Evolutionary conservation across 176 grass and related monocot genomes (phyloP).

Genomic region (Eragrostis curvula): DNA sequence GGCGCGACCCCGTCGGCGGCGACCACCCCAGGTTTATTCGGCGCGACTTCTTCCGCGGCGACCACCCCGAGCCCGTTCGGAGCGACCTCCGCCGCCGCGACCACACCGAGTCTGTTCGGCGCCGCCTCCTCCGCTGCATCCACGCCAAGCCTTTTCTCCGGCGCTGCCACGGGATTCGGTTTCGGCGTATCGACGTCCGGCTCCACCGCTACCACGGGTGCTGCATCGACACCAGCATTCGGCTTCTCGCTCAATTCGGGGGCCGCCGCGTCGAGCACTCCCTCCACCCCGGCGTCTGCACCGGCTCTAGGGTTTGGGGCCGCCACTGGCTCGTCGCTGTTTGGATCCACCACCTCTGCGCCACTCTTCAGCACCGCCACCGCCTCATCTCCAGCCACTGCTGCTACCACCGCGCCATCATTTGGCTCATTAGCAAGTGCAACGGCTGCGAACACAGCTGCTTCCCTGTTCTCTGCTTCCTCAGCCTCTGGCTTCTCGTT

Average conservation of each 20-base stretch:
- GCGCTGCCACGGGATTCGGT: constrained; percentile 42
- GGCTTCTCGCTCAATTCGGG: constrained; percentile 42
- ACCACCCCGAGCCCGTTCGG: constrained; percentile 38
- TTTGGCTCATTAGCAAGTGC: constrained; percentile 36
- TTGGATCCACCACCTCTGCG: constrained; percentile 54
- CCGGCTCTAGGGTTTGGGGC: constrained; percentile 52
- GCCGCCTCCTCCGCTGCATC: constrained; percentile 39
- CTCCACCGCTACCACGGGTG: constrained; percentile 44
- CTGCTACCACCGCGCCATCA: constrained; percentile 24
- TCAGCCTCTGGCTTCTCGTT: constrained; percentile 45
- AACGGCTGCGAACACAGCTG: constrained; percentile 18
- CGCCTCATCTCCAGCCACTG: constrained; percentile 41
- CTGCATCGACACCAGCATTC: constrained; percentile 31
- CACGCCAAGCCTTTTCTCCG: constrained; percentile 48
- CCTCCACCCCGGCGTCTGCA: constrained; percentile 36
- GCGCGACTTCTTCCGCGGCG: constrained; percentile 24
- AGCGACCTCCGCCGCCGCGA: constrained; percentile 18
- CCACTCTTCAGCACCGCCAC: constrained; percentile 30
- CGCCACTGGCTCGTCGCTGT: constrained; percentile 42
- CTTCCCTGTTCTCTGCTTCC: constrained; percentile 52
- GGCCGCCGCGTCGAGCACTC: constrained; percentile 47
- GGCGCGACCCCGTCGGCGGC: constrained; percentile 20
- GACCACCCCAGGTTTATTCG: constrained; percentile 35
- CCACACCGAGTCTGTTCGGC: constrained; percentile 37
- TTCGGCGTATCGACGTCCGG: constrained; percentile 49